Base-by-base conservation (phyloP, 768 basidiomycete genomes). In the Mrakia frigida region DNA sequence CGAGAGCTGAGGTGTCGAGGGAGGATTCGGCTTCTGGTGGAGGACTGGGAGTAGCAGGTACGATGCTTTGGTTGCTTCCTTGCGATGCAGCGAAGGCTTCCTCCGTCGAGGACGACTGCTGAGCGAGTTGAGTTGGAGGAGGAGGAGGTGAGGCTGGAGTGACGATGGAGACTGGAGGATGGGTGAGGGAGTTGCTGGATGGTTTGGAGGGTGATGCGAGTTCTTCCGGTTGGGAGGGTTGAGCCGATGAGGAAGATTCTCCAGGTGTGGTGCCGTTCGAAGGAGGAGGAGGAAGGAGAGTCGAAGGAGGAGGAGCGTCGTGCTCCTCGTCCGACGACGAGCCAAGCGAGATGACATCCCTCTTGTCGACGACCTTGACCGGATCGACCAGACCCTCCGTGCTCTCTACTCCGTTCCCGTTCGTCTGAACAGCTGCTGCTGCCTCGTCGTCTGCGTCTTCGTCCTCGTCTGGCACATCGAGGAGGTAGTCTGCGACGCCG, bases 401-500 rank as follows among this genome's bases (percentile, higher is more conserved):
- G 13, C n/a, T 23, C 18, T 18, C 33, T 7, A 37, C 2, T 9
- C 35, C 35, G 10, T 68, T n/a, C 65, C 21, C 39, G 23, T 21
- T 43, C 37, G 65, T 68, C 65, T n/a, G 14, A 6, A 14, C 46
- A 21, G 25, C 23, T n/a, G 4, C 35, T 37, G 25, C 35, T n/a
- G 16, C 7, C 0, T 41, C 25, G 65, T 68, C 31, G 33, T 41
- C 65, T 5, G 43, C 65, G 6, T 68, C 65, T 39, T 68, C 65
- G 35, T 68, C 63, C 35, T 67, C 65, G 37, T 68, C 65, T n/a
- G 65, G 65, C 25, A 68, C 65, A 39, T 68, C 65, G 25, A 68
- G 65, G 37, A 68, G 65, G 65, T 68, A 68, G 65, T 68, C 37
- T n/a, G 65, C 65, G 65, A 68, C 65, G 35, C 65, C 65, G 65